Conservation (phyloP, 306 rosid genomes). For the Gillenia trifoliata region DNA sequence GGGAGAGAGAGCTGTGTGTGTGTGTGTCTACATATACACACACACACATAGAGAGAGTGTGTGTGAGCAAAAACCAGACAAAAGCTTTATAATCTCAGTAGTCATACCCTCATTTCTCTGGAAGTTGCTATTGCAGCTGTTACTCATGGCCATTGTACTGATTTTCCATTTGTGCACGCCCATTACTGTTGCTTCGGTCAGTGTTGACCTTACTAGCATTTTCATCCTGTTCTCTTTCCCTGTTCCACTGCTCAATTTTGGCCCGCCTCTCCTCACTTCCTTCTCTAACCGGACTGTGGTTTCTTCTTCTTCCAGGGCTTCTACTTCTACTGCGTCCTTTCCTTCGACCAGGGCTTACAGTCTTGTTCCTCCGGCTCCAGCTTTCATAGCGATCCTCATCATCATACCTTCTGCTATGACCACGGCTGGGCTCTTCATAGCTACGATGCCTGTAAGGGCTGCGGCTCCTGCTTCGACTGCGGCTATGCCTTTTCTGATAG, state of each 20-base stretch:
- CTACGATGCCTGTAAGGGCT: slow-evolving; percentile 74
- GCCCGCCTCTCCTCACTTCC: slow-evolving; percentile 87
- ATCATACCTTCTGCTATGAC: slow-evolving; percentile 58
- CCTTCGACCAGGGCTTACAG: slow-evolving; percentile 53
- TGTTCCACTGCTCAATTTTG: slow-evolving; percentile 81
- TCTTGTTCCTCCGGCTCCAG: slow-evolving; percentile 52
- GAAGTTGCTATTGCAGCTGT: slow-evolving; percentile 29
- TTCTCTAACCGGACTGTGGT: slow-evolving; percentile 61
- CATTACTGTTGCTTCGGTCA: slow-evolving; percentile 14
- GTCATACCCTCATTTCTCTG: slow-evolving; percentile 23
- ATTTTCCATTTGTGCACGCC: slow-evolving; percentile 24
- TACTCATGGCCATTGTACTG: slow-evolving; percentile 25
- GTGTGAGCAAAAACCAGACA: slow-evolving; percentile 45
- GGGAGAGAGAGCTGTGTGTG: not conserved
- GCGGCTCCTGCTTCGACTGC: slow-evolving; percentile 57
- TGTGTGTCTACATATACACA: no score
- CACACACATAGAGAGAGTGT: not conserved
- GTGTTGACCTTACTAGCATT: slow-evolving; percentile 26
- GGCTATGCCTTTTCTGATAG: slow-evolving; percentile 34
- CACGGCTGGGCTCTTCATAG: slow-evolving; percentile 54
- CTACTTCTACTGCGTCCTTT: slow-evolving; percentile 48
- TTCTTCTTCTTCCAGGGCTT: slow-evolving; percentile 50
- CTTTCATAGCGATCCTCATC: slow-evolving; percentile 62
- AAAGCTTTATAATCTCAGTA: slow-evolving; percentile 27
- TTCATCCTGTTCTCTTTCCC: slow-evolving; percentile 54